Evolutionary conservation across 495 filamentous ascomycete genomes (phyloP).

Genomic region (Lepidopterella palustris): DNA sequence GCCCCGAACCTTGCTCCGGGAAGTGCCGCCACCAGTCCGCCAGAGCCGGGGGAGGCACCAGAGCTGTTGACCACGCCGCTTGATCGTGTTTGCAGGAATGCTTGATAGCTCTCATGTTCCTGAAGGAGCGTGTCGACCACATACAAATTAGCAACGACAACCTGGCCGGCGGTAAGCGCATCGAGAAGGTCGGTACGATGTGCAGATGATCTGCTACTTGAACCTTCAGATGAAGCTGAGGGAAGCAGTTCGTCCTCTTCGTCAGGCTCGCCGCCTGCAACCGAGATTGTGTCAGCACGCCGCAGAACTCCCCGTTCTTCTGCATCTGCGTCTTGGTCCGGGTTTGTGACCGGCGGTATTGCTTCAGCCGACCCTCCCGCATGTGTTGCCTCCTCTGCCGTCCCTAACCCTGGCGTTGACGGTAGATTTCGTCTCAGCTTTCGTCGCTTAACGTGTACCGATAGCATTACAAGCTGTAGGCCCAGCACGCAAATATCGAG

Average conservation of each 20-base stretch:
- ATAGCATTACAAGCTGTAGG: slow-evolving; percentile 69
- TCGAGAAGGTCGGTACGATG: slow-evolving; percentile 31
- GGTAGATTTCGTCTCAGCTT: slow-evolving; percentile 40
- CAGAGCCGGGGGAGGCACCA: slow-evolving; percentile 1
- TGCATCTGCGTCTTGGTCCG: slow-evolving; percentile 65
- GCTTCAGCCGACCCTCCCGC: slow-evolving; percentile 9
- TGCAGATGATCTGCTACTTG: slow-evolving; percentile 3
- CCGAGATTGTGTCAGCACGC: slow-evolving; percentile 20
- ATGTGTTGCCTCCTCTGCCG: slow-evolving; percentile 15
- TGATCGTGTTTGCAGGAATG: slow-evolving; percentile 30
- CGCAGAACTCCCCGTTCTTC: slow-evolving; percentile 73
- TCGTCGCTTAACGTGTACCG: slow-evolving; percentile 63
- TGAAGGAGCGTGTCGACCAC: slow-evolving; percentile 53
- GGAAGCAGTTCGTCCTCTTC: slow-evolving; percentile 40
- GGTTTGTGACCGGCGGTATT: slow-evolving; percentile 1
- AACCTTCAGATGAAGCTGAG: not conserved
- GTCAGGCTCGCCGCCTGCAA: slow-evolving; percentile 18
- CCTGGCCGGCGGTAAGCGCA: slow-evolving; percentile 54
- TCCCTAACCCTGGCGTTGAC: slow-evolving; percentile 6
- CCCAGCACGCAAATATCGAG: slow-evolving; percentile 60
- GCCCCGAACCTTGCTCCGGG: not conserved
- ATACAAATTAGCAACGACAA: slow-evolving; percentile 61
- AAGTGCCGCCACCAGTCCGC: not conserved
- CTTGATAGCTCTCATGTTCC: slow-evolving; percentile 52
- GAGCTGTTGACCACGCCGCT: not conserved